A percentile compares a stretch with the other conserved stretches of the same genome.
These are phyloP conservation scores for Lipomyces yarrowii DNA, from an alignment of 1,139 yeast species.

Conservation along the genomic window DNA sequence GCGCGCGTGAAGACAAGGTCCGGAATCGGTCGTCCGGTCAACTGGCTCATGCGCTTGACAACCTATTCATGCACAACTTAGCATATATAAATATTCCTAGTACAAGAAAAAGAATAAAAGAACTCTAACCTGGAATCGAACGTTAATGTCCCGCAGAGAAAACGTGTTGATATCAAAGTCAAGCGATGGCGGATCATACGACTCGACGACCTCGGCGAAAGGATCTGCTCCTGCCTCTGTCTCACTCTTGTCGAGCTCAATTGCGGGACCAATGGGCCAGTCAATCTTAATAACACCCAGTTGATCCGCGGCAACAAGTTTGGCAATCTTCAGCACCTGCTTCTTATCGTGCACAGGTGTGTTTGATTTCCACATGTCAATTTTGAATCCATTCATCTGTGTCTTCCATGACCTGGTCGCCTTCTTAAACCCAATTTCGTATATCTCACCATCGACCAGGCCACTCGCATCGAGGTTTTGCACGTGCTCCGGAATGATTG, in stretches of 20 bases:
- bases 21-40: conserved; percentile 27
- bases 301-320: conserved; percentile 19
- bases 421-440: conserved; percentile 21
- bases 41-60: conserved; percentile 20
- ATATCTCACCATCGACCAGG: conserved; percentile 1
- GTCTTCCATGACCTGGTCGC: conserved; percentile 5
- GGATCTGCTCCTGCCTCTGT: neutral
- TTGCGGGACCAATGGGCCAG: conserved; percentile 14
- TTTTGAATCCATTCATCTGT: conserved; percentile 12
- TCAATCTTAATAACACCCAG: conserved; percentile 13
- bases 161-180: conserved; percentile 6
- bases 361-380: conserved; percentile 15
- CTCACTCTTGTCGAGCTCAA: neutral
- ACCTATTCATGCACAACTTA: neutral
- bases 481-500: conserved; percentile 2
- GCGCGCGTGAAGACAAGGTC: conserved; percentile 19
- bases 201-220: conserved; percentile 10
- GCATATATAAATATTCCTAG: neutral
- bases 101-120: neutral
- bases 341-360: conserved; percentile 11
- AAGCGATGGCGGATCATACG: conserved; percentile 1
- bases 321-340: conserved; percentile 11
- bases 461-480: conserved; percentile 1
- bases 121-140: conserved; percentile 16
- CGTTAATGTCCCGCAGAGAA: conserved; percentile 13